Base-by-base conservation (phyloP, 2,329 filamentous ascomycete species). In the Alternaria brassicae region DNA sequence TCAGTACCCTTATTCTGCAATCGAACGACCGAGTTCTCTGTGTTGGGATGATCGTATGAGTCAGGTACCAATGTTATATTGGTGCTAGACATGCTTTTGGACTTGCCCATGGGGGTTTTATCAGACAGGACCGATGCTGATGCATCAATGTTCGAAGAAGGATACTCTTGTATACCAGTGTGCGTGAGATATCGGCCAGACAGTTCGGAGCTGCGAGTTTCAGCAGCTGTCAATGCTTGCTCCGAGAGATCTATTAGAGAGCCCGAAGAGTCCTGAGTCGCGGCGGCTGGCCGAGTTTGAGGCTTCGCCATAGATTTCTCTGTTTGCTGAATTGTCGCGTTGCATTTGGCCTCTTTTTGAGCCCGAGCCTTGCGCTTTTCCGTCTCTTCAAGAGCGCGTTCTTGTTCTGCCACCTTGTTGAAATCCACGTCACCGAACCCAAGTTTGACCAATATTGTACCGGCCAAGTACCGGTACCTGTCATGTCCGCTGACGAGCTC, bases 381-480 rank as follows among this genome's bases (percentile, higher is more conserved):
- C 4, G 76, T 70, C 34, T 71, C 12, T 47, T 72, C 71, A 21
- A 72, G 50, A 6, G 65, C 64, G 2, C 65, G 67, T 71, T 83
- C 77, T 70, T 79, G 70, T 55, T 81, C 76, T 32, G 81, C 79
- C 23, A 82, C 72, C 58, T 78, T 69, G 27, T 70, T 65, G 64
- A 82, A 63, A 50, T 84, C 79, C 8, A 84, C 63, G 50, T 84
- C 82, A 41, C 82, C 80, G 53, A 83, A 82, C 3, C 81, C 82
- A 27, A 84, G 80, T 56, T 79, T 77, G 36, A 75, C 74, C 32
- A 85, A 62, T 25, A 85, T 82, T 1, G 67, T 74, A 10, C 83
- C 83, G 12, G 81, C 80, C 4, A 83, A 71, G 61, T 79, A 82
- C 9, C 81, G 74, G 68, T 85, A 85, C 47, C 70, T 72, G n/a